Base-by-base conservation (phyloP, 164 flowering plant genomes). In the Vitis riparia region DNA sequence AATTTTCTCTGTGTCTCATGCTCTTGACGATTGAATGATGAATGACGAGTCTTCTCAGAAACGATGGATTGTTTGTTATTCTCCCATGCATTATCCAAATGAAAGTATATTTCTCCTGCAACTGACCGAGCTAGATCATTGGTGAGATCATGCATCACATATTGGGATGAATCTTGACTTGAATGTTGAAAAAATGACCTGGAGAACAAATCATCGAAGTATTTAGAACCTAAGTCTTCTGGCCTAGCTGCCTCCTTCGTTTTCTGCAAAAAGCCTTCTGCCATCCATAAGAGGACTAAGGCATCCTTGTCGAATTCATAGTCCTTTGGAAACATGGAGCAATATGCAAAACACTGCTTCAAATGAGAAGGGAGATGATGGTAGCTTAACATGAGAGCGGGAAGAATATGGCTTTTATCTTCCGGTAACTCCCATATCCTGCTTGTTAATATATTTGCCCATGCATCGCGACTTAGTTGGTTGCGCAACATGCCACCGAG, bases 251-350 rank as follows among this genome's bases (percentile, higher is more conserved):
- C 27, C 27, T 23, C 1, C 1, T 23, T 23, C 27, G 11, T 0
- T 23, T 4, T 1, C 27, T 23, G 27, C 27, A 23, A 23, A 23
- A 23, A 23, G 7, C 63, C 71, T 51, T 59, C 11, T 32, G 73
- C 66, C 51, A 62, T 70, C 73, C 73, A 70, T 1, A 59, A 27
- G 1, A 13, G 23, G 2, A 70, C 7, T 12, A 70, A 8, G 16
- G 0, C 0, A 11, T 52, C 13, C 8, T 37, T 53, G 3, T 66
- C 10, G 5, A 70, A 9, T 11, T 19, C 23, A 55, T 23, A 32
- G 48, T 47, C 73, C 16, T 63, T 70, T 0, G 73, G 73, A 55
- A 62, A 70, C 8, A 70, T 17, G 11, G 58, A 51, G 30, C 73
- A 70, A 19, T 32, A 70, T 5, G 37, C 51, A 48, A 70, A 70